Conservation (phyloP, 2,329 filamentous ascomycete species). For the Coniochaeta sp. region DNA sequence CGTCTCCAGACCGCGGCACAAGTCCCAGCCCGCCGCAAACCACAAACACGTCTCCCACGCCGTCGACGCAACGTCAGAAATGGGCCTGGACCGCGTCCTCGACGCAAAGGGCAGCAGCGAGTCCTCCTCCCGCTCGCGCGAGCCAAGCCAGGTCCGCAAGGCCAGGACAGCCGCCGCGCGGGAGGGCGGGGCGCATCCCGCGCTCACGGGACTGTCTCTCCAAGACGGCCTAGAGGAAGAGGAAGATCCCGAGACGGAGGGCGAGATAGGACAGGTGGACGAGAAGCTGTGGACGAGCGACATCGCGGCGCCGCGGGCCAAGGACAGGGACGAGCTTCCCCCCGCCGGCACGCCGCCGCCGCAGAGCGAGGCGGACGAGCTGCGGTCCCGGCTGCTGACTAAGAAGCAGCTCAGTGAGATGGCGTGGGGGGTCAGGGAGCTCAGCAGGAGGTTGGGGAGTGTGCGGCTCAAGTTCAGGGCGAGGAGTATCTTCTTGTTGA, state of each 20-base stretch:
- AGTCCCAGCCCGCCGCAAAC: slow-evolving; percentile 9
- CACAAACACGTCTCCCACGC: slow-evolving; percentile 2
- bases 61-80: slow-evolving; percentile 16
- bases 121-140: slow-evolving; percentile 8
- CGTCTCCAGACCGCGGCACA: slow-evolving; percentile 6
- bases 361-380: slow-evolving; percentile 12
- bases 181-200: no score
- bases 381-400: slow-evolving; percentile 70
- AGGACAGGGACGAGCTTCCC: slow-evolving; percentile 15
- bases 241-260: slow-evolving; percentile 23
- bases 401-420: slow-evolving; percentile 95
- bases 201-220: no score
- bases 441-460: slow-evolving; percentile 78
- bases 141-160: neutral
- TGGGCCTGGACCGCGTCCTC: slow-evolving; percentile 19
- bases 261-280: slow-evolving; percentile 44
- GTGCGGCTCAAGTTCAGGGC: slow-evolving; percentile 78
- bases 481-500: slow-evolving; percentile 76
- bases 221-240: slow-evolving; percentile 14
- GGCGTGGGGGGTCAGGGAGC: slow-evolving; percentile 89
- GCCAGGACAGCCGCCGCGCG: neutral
- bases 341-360: neutral
- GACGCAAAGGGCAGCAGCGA: slow-evolving; percentile 25
- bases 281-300: slow-evolving; percentile 46
- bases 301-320: slow-evolving; percentile 31